A percentile compares a stretch with the other conserved stretches of the same genome.
These are phyloP conservation scores for Rhizophora mangle DNA, from an alignment of 345 rosid genomes.

Conservation along the genomic window DNA sequence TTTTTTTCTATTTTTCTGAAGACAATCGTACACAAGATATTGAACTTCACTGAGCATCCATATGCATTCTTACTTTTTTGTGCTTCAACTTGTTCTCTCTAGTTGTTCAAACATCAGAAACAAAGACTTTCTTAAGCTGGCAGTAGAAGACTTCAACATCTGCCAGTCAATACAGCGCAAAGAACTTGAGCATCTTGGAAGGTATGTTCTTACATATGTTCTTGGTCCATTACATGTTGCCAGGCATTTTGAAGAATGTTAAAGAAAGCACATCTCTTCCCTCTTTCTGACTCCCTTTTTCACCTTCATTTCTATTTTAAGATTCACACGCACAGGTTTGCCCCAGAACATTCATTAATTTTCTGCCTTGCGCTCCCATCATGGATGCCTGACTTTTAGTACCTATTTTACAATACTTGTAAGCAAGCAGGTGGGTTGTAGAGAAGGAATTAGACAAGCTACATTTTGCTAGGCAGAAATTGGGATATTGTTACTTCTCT, in stretches of 20 bases:
- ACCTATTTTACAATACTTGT: not conserved
- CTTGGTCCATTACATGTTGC: not conserved
- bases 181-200: conserved; percentile 63
- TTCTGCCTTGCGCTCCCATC: not conserved
- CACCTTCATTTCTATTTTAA: no score
- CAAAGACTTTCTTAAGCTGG: conserved; percentile 56
- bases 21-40: not conserved
- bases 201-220: conserved; percentile 34
- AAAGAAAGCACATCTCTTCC: not conserved
- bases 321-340: no score
- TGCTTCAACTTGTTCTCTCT: conserved; percentile 20
- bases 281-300: no score
- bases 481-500: conserved; percentile 77
- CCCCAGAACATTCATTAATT: no score
- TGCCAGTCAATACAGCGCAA: conserved; percentile 55
- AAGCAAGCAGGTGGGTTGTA: conserved; percentile 59
- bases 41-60: no score
- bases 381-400: not conserved
- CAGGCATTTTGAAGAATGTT: conserved; percentile 4
- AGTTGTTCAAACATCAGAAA: conserved; percentile 41
- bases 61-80: conserved; percentile 1
- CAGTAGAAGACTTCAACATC: conserved; percentile 64
- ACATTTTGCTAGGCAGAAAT: conserved; percentile 74
- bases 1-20: not conserved
- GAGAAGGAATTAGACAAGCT: conserved; percentile 64